These are phyloP conservation scores for Blastobotrys malaysiensis DNA, from an alignment of 1,139 yeast species.

Conservation along the genomic window DNA sequence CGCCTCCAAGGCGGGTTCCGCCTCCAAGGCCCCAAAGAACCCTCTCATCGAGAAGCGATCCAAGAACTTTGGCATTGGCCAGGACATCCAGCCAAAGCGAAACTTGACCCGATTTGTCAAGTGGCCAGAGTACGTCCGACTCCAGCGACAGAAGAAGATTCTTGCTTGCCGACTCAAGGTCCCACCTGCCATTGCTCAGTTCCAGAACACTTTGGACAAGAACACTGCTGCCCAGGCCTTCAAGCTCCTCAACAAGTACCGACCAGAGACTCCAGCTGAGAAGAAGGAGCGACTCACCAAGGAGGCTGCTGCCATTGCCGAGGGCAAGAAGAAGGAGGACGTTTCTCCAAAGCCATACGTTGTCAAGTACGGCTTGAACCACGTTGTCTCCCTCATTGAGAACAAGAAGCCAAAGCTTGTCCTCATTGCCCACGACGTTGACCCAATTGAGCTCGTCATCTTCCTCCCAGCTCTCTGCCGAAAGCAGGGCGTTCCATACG, in stretches of 20 bases:
- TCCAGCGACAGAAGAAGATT: conserved; percentile 97
- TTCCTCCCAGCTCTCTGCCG: conserved; percentile 98
- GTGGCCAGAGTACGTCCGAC: conserved; percentile 98
- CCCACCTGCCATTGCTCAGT: conserved; percentile 97
- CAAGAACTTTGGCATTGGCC: conserved; percentile 95
- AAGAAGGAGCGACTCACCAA: conserved; percentile 98
- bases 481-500: conserved; percentile 99
- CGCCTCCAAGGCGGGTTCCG: conserved; percentile 43
- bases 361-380: conserved; percentile 97
- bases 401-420: conserved; percentile 98
- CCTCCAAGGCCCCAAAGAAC: conserved; percentile 42
- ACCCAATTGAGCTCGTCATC: conserved; percentile 95
- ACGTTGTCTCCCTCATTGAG: conserved; percentile 92
- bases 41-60: conserved; percentile 85
- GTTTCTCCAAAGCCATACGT: conserved; percentile 93
- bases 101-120: conserved; percentile 93
- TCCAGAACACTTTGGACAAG: conserved; percentile 92
- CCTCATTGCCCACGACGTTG: conserved; percentile 96
- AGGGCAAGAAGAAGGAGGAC: conserved; percentile 93
- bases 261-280: conserved; percentile 95
- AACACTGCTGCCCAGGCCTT: conserved; percentile 96
- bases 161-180: conserved; percentile 93
- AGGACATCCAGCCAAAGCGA: conserved; percentile 89
- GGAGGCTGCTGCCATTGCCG: conserved; percentile 98
- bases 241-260: conserved; percentile 96